Percentiles rank a stretch among this genome's conserved stretches.
Evolutionary conservation across 164 flowering plant genomes (phyloP).

Genomic region (Vitis riparia): DNA sequence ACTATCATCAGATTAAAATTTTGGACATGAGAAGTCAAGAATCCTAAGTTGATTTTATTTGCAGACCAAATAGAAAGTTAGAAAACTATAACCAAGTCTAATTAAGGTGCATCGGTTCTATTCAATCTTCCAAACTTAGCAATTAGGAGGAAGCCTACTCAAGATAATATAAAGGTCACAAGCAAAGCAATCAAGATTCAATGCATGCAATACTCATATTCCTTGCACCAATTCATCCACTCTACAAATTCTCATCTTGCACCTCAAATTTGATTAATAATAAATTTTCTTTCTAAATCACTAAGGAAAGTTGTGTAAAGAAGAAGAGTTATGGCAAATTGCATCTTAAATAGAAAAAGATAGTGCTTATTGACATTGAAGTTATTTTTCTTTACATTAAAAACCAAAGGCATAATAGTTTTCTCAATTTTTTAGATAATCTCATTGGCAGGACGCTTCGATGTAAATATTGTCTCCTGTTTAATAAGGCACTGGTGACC

Average conservation of each 20-base stretch:
- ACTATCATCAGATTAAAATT: too few relatives aligned
- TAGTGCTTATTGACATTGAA: constrained; percentile 57
- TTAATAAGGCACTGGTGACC: constrained; percentile 74
- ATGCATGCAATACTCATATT: too few relatives aligned
- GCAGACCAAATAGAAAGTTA: background rate
- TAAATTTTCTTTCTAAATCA: too few relatives aligned
- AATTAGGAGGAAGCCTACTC: background rate
- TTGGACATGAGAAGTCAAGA: too few relatives aligned
- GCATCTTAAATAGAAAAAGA: background rate
- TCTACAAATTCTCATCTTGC: too few relatives aligned
- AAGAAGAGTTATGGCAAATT: background rate
- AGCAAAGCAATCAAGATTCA: background rate
- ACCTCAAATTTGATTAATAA: too few relatives aligned
- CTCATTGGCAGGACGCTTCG: constrained; percentile 79
- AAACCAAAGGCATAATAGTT: constrained; percentile 86
- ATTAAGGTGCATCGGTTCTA: background rate
- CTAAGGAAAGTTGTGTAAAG: too few relatives aligned
- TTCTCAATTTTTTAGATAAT: constrained; percentile 87
- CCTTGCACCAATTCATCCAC: too few relatives aligned
- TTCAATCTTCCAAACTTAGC: background rate
- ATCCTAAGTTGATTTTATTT: too few relatives aligned
- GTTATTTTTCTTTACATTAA: constrained; percentile 88
- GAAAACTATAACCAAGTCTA: background rate
- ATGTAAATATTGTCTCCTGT: constrained; percentile 86
- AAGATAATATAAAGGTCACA: background rate